Percentiles rank a stretch among this genome's conserved stretches.
Conservation (phyloP, 139 green algal genomes). For the Gonium pectorale region DNA sequence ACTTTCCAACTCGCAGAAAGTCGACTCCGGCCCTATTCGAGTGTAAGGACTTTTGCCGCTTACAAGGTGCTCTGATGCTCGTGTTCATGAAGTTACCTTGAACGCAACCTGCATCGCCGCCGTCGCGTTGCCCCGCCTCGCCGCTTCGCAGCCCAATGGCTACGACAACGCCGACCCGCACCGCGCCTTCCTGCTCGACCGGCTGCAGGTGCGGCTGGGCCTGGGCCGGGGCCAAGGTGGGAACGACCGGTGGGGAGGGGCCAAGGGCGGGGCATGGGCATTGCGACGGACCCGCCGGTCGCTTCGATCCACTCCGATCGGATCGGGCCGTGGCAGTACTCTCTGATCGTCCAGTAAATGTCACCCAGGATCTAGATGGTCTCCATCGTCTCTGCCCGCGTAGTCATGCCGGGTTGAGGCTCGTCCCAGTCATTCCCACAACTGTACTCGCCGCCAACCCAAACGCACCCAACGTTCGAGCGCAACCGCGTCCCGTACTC, state of each 20-base stretch:
- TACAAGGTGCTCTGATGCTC: too few species aligned
- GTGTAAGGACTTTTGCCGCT: too few species aligned
- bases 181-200: constrained; percentile 32
- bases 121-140: too few species aligned
- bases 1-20: too few species aligned
- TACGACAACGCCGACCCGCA: constrained; percentile 24
- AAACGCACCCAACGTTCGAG: background rate
- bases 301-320: background rate
- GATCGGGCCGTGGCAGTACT: background rate
- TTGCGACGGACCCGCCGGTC: background rate
- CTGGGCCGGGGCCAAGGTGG: background rate
- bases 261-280: background rate
- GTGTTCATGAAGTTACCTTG: too few species aligned
- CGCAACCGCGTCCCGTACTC: background rate
- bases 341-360: background rate
- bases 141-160: background rate
- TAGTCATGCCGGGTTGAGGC: background rate
- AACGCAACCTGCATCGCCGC: too few species aligned
- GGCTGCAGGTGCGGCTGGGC: constrained; percentile 9
- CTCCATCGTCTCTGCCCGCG: background rate
- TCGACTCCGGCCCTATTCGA: too few species aligned
- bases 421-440: background rate
- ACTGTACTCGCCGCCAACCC: background rate
- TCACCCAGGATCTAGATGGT: background rate
- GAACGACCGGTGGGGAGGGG: background rate